phyloP scores from a whole-genome alignment of 345 rosid species.

The Combretum micranthum region DNA sequence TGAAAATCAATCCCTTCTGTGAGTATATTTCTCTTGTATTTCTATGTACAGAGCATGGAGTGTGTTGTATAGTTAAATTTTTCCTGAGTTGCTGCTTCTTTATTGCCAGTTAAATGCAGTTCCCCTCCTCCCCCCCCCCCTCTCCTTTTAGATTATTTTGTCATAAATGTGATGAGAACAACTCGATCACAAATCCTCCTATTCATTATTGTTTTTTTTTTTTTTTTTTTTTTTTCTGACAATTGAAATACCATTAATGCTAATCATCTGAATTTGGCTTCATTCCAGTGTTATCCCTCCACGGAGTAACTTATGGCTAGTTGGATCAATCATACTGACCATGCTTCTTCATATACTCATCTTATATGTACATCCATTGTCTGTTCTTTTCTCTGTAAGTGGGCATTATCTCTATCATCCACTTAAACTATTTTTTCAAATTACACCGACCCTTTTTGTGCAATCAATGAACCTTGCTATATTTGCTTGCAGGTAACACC shows the following conservation, averaged over 20 bases:
- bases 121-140: no score
- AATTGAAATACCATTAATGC: background rate
- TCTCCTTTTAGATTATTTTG: no score
- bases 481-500: constrained; percentile 70
- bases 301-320: constrained; percentile 99
- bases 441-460: constrained; percentile 3
- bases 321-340: constrained; percentile 79
- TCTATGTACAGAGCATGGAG: background rate
- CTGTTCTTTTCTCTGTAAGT: constrained; percentile 94
- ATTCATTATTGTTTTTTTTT: no score
- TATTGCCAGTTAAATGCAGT: no score
- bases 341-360: constrained; percentile 85
- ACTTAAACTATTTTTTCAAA: constrained; percentile 4
- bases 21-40: constrained; percentile 27
- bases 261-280: background rate
- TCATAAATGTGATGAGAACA: no score
- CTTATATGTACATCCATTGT: constrained; percentile 74
- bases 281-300: constrained; percentile 80
- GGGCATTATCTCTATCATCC: constrained; percentile 7
- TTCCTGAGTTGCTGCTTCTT: no score
- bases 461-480: constrained; percentile 16
- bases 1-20: constrained; percentile 95
- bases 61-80: no score
- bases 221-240: no score
- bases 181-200: no score